Base-by-base conservation (phyloP, 2,329 filamentous ascomycete genomes). In the Fusarium sp. region DNA sequence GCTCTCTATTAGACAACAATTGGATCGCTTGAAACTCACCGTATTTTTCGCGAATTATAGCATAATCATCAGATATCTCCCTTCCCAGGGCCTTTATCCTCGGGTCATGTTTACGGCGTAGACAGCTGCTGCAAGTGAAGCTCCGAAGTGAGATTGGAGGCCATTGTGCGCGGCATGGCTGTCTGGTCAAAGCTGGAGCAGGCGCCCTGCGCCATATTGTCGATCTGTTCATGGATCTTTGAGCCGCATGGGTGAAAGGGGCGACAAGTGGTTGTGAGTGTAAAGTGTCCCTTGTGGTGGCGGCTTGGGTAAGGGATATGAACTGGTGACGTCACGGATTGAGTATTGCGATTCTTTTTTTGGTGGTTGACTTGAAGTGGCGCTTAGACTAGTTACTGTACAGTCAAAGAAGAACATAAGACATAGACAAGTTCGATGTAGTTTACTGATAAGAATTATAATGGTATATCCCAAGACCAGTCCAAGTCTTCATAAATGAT, bases 31-130 rank as follows among this genome's bases (percentile, higher is more conserved):
- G 26, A 10, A 17, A 53, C 71, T 36, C 75, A 85, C 84, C 80
- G 65, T 86, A 86, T 46, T 78, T 76, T 10, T 84, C 81, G 46
- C 78, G 80, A 38, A 85, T 76, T 14, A 72, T 65, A 21, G 84
- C 83, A 72, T 83, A 86, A 22, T 85, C 84, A 56, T 85, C 80
- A 38, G 77, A 76, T 50, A 86, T 84, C 61, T 80, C 68, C 49
- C 76, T 78, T 1, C 80, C 83, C 6, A 84, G 59, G n/a, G 80
- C 78, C 11, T 74, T 76, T 26, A 84, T 69, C 43, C 83, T 77
- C 9, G 83, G 80, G 64, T 84, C 83, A 17, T 73, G 62, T 28
- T 73, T 63, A 21, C 66, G 69, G 4, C 54, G 45, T 31, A 69
- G 53, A 33, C 38, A 46, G 6, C 42, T 40, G 14, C 58, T 53